Evolutionary conservation across 345 rosid genomes (phyloP).

Genomic region (Viola odorata): DNA sequence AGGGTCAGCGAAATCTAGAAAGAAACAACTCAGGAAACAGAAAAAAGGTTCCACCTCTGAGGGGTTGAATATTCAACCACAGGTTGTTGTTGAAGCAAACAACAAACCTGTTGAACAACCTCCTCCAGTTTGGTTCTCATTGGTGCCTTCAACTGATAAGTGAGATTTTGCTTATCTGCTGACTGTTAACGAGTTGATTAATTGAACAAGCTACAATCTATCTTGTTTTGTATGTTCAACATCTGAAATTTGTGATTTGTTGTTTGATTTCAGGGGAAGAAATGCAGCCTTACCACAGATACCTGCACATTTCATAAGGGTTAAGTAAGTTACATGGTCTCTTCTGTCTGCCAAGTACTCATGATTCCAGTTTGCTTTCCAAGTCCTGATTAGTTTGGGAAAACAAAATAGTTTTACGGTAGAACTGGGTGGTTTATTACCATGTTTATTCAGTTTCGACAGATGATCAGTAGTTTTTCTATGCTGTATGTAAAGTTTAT

Average conservation of each 20-base stretch:
- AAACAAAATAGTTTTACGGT: neutral
- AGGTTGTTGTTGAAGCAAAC: slow-evolving; percentile 21
- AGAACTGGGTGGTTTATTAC: neutral
- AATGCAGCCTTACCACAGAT: slow-evolving; percentile 38
- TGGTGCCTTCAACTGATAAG: slow-evolving; percentile 37
- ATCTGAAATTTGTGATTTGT: slow-evolving; percentile 11
- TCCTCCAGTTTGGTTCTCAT: slow-evolving; percentile 40
- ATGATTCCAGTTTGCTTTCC: neutral
- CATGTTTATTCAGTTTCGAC: neutral
- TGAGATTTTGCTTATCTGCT: slow-evolving; percentile 16
- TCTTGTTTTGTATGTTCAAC: neutral
- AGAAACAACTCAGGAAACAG: slow-evolving; percentile 11
- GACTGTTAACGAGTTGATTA: neutral
- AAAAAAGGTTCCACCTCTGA: slow-evolving; percentile 16
- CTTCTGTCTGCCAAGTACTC: neutral
- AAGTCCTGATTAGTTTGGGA: neutral
- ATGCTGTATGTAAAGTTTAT: neutral
- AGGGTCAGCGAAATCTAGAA: neutral
- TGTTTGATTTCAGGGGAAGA: slow-evolving; percentile 28
- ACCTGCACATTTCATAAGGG: slow-evolving; percentile 39
- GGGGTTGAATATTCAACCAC: slow-evolving; percentile 26
- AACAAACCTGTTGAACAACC: slow-evolving; percentile 17
- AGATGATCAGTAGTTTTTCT: neutral
- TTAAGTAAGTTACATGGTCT: slow-evolving; percentile 33
- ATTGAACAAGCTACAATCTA: neutral